Evolutionary conservation across 2,329 filamentous ascomycete species (phyloP), one percentile per base, ranked within the genome.

Genomic region (Fusarium luffae): DNA sequence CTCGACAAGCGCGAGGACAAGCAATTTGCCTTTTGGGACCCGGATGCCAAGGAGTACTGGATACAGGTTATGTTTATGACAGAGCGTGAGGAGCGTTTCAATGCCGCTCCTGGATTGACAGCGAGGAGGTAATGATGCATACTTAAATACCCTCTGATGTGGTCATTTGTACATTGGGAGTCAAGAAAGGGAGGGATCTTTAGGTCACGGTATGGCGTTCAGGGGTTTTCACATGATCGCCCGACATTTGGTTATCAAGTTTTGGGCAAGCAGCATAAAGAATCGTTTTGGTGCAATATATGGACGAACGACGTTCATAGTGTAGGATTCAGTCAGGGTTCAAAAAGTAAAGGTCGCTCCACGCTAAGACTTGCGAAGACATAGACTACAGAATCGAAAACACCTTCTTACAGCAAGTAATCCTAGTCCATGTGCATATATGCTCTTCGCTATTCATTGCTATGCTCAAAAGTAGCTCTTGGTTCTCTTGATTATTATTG

Each of bases 31-130:
- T 98, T 94, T 90, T 99, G 94, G 85, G 96, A 99, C 81, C 90
- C 92, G 65, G 96, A 99, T 79, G 90, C 91, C 69, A 97, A 97
- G 85, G 95, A 98, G 84, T 99, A 97, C 78, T 98, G 94, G 93
- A 88, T 98, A 42, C 96, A 98, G 85, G 88, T 99, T 71, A 92
- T 98, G 85, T 99, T 98, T 83, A 96, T 98, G 88, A 98, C 96
- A 41, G 96, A 99, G 85, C 89, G 96, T 69, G 96, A 98, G 82
- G 95, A 98, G 86, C 86, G 94, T 65, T 98, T 90, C 70, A 89
- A 88, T 51, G 88, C 88, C 19, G 89, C 89, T 56, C 89, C 89
- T 1, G 89, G 89, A 14, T 76, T 90, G 73, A 85, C 85, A 27
- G 83, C 83, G 4, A 78, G 85, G 75, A 78, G 81, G 73, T 86